Base-by-base conservation (phyloP, 371 early-diverging fungal genomes). In the Saksenaea oblongispora region DNA sequence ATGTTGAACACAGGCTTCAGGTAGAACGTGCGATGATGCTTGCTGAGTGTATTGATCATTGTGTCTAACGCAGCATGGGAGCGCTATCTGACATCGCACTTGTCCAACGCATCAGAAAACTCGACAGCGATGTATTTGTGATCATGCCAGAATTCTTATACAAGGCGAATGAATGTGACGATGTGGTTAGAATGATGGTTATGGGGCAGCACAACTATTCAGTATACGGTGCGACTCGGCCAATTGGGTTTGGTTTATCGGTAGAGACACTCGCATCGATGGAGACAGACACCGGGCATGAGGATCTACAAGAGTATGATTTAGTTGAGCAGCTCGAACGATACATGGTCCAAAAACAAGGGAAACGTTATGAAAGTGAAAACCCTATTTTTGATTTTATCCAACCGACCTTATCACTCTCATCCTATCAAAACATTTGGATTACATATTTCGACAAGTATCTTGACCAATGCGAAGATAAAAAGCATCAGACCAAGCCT, bases 1-100 rank as follows among this genome's bases (percentile, higher is more conserved):
- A 64, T 83, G 5, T 39, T 83, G 1, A 80, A 83, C 42, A 63
- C 64, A 37, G 83, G 83, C 1, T 58, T 78, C 37, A 78, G 80
- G 83, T 78, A 73, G 7, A 9, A 54, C 7, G 10, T 27, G 10
- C 28, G 15, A 17, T 15, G 39, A 24, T 18, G 44, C n/a, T 22
- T 17, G 7, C 3, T 34, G 15, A 13, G 2, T 36, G 42, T 39
- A 44, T 53, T 53, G 18, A 34, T 31, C n/a, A 22, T 15, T 39
- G n/a, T n/a, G 10, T 53, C 18, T 56, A 14, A 34, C 28, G 36
- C 36, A 81, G 82, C 28, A 37, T 65, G 15, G 73, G 80, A 10
- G 73, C 73, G 11, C 47, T 79, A 15, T 61, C 66, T 1, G 83
- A 79, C 31, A 55, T 79, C 13, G 73, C 74, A 3, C 74, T 79